Base-by-base conservation (phyloP, 2,329 filamentous ascomycete species). In the Neofusicoccum kwambonambiense region DNA sequence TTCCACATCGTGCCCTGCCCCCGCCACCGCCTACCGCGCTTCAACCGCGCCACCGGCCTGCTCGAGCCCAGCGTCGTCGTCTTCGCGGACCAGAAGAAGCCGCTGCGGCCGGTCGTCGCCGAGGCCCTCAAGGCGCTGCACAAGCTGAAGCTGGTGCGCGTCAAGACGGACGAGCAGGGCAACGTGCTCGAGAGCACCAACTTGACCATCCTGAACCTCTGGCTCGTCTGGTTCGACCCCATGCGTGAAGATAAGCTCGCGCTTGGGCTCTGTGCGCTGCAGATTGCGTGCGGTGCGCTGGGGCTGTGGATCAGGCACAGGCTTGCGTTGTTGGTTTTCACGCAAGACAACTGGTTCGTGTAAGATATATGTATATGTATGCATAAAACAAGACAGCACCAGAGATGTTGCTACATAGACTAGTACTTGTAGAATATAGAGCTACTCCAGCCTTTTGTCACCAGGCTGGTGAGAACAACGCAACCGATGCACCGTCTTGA, bases 161-260 rank as follows among this genome's bases (percentile, higher is more conserved):
- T 97, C 47, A 86, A 83, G 66, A 84, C 83, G 58, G 88, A 94
- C 72, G 82, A 87, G 41, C 79, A 89, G 63, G 91, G 91, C 8
- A 80, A 83, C 69, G 90, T 98, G 70, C 81, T 87, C 27, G 90
- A 95, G 78, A 94, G 89, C 19, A 92, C 88, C 69, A 99, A 99
- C 77, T 85, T 99, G 68, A 99, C 95, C 8, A 86, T 99, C 54
- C 83, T 99, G 69, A 99, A 99, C 75, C 84, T 99, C 64, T 99
- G 94, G 94, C 82, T 99, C 67, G 91, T 98, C 60, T 96, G 93
- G 91, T 89, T 93, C 75, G 95, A 95, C 0, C 93, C 95, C 2
- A 86, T 96, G 83, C 86, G 91, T 67, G 95, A 99, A 77, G 91
- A 97, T 78, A 84, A 87, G 51, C 83, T 99, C 62, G 91, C 92